Conservation (phyloP, 805 yeast genomes). For the Wickerhamomyces pijperi region DNA sequence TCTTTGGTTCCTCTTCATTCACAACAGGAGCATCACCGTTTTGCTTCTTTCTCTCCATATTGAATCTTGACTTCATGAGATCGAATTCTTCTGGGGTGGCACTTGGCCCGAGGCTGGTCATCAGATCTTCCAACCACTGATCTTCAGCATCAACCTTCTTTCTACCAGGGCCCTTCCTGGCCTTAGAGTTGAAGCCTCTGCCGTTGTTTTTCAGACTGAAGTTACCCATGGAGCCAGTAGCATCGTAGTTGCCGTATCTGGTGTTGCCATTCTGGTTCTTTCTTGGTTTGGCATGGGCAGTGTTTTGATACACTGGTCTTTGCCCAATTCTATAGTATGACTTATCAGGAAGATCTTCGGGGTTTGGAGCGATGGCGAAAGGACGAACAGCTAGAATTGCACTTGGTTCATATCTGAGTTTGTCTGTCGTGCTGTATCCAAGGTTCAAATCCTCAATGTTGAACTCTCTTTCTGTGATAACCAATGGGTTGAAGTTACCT, state of each 20-base stretch:
- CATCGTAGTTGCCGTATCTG: slow-evolving; percentile 2
- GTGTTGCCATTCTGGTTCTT: slow-evolving; percentile 2
- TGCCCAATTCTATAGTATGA: slow-evolving; percentile 13
- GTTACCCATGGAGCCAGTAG: slow-evolving; percentile 21
- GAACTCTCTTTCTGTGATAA: slow-evolving; percentile 7
- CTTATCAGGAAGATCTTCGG: slow-evolving; percentile 14
- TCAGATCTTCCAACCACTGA: slow-evolving; percentile 13
- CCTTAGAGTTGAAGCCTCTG: slow-evolving; percentile 1
- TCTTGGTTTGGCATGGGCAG: slow-evolving; percentile 4
- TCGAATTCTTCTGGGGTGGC: slow-evolving; percentile 26
- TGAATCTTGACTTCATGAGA: slow-evolving; percentile 27
- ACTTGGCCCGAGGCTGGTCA: slow-evolving; percentile 11
- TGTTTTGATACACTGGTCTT: slow-evolving; percentile 4
- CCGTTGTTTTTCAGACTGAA: slow-evolving; percentile 14
- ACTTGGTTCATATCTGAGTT: slow-evolving; percentile 14
- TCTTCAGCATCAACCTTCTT: slow-evolving; percentile 10
- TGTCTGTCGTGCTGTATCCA: slow-evolving; percentile 3
- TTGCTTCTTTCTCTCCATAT: slow-evolving; percentile 23
- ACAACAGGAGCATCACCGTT: slow-evolving; percentile 16
- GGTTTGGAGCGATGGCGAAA: slow-evolving; percentile 7
- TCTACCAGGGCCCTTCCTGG: slow-evolving; percentile 8
- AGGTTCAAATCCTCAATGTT: slow-evolving; percentile 14
- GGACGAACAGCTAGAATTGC: slow-evolving; percentile 10
- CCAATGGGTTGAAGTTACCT: slow-evolving; percentile 5
- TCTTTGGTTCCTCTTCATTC: slow-evolving; percentile 8